Conservation (phyloP, 805 yeast genomes). For the Metschnikowia aberdeeniae region DNA sequence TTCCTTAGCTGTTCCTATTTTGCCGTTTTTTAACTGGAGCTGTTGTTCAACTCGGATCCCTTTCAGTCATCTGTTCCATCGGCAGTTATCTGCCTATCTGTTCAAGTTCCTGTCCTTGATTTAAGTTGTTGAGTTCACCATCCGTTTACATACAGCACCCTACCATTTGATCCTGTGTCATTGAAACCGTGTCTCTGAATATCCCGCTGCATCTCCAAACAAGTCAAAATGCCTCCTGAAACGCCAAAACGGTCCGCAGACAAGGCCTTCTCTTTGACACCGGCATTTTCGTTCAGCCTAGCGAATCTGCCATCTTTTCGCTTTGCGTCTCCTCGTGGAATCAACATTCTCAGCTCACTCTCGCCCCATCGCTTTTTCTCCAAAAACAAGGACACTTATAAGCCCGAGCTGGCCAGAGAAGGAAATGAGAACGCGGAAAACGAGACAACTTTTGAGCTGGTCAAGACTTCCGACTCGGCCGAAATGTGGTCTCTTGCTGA, state of each 20-base stretch:
- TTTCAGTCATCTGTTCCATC: no score
- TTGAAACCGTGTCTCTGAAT: no score
- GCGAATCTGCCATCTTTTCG: conserved; percentile 43
- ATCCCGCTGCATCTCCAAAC: no score
- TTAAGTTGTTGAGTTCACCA: no score
- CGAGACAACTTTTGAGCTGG: conserved; percentile 13
- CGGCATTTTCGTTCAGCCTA: conserved; percentile 36
- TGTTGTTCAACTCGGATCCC: no score
- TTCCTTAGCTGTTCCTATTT: no score
- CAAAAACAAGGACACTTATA: conserved; percentile 9
- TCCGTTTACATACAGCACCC: no score
- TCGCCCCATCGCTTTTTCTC: conserved; percentile 33
- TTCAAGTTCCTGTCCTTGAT: no score
- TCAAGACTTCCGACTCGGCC: conserved; percentile 13
- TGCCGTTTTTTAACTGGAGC: no score
- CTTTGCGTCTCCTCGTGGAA: conserved; percentile 31
- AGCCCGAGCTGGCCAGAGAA: background rate
- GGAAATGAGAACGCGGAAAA: background rate
- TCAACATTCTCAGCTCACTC: conserved; percentile 22
- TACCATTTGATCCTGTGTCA: no score
- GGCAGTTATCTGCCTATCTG: no score
- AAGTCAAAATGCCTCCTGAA: conserved; percentile 11
- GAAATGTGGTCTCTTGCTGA: conserved; percentile 33
- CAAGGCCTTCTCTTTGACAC: conserved; percentile 19
- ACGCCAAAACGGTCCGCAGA: conserved; percentile 12